Percentiles rank a stretch among this genome's conserved stretches.
Conservation (phyloP, 768 basidiomycete species). For the Suillus subluteus region DNA sequence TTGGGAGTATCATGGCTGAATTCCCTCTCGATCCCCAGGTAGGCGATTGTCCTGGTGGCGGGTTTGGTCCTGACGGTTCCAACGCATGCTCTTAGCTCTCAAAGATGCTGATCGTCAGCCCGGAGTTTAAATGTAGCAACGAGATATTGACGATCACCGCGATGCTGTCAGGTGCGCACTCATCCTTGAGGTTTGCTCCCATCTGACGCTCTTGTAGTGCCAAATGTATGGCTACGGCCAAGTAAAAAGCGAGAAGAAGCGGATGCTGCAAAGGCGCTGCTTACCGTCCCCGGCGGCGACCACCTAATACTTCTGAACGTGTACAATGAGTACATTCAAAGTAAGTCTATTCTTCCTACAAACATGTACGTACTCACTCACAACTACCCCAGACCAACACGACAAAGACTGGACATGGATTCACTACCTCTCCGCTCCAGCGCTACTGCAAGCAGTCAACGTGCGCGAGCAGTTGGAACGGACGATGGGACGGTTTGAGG, state of each 20-base stretch:
- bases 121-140: conserved; percentile 95
- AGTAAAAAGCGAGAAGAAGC: conserved; percentile 88
- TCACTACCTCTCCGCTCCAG: conserved; percentile 83
- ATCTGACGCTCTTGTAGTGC: conserved; percentile 44
- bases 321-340: conserved; percentile 88
- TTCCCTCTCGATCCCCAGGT: conserved; percentile 99
- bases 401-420: conserved; percentile 92
- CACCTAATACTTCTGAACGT: conserved; percentile 95
- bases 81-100: conserved; percentile 52
- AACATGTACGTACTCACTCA: conserved; percentile 8
- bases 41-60: conserved; percentile 15
- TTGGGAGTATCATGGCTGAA: conserved; percentile 94
- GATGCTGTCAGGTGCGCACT: conserved; percentile 83
- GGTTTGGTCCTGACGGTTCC: not conserved
- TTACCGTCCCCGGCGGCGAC: conserved; percentile 95
- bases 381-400: conserved; percentile 55
- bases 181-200: not conserved
- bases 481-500: conserved; percentile 88
- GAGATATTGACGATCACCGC: conserved; percentile 95
- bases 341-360: conserved; percentile 45
- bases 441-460: conserved; percentile 90
- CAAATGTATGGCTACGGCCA: conserved; percentile 94
- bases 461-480: conserved; percentile 88
- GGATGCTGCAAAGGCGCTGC: conserved; percentile 85
- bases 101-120: conserved; percentile 92